Evolutionary conservation across 768 basidiomycete species (phyloP), one percentile per base, ranked within the genome.

Genomic region (Suillus placidus): DNA sequence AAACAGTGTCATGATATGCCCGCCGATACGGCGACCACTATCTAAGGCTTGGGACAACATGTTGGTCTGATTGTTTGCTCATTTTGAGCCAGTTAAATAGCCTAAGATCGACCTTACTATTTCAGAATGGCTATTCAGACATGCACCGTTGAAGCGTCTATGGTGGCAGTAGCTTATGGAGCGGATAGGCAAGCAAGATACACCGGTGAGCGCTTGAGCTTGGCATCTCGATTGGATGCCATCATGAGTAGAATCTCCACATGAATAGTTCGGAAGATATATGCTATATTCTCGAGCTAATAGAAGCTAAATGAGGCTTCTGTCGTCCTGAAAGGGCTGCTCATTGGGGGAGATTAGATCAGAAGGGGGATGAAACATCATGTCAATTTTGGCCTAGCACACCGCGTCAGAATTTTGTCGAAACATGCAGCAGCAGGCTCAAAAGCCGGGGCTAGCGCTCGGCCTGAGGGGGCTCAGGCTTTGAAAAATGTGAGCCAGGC

Each of bases 1-100:
- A 35, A 64, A 63, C 9, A 62, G 26, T 40, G 64, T 64, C 26
- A 62, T 26, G 42, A 73, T 30, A 42, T 74, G 72, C 30, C 26
- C 40, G 10, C 26, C 7, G 40, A 60, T 60, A 13, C 58, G 58
- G 40, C 58, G 40, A 32, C 58, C 26, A 20, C 58, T 60, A 20
- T 42, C 58, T 20, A 7, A 20, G 18, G 58, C 58, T 42, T 60
- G 58, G 40, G 58, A 42, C 18, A 60, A 60, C 58, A 60, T 60
- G 26, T 26, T 26, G 40, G 18, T 12, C 10, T 60, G 58, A 13
- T 13, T 42, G 8, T 18, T 60, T 42, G 18, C 18, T 42, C 26
- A 30, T 60, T 60, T 60, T 7, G 40, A 30, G 12, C 58, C 10
- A 42, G 18, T 42, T 60, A 60, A 60, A 60, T 60, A 60, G 18